Evolutionary conservation across 2,329 filamentous ascomycete species (phyloP).

Genomic region (Aspergillus sp.): DNA sequence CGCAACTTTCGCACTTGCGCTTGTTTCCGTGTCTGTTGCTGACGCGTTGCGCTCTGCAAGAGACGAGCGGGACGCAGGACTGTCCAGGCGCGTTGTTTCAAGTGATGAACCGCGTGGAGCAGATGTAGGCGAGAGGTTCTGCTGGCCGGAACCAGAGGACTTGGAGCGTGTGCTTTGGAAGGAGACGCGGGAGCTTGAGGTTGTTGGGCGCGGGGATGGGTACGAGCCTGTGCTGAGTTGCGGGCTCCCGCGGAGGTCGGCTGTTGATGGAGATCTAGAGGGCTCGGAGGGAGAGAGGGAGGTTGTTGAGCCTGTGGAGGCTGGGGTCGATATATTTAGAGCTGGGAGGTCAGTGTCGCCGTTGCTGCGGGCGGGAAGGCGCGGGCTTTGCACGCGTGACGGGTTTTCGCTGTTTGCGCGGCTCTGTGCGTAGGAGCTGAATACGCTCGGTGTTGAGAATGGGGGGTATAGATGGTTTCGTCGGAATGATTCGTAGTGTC

Average conservation of each 20-base stretch:
- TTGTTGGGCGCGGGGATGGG: constrained; percentile 24
- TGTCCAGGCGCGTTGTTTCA: constrained; percentile 27
- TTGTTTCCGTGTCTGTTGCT: constrained; percentile 21
- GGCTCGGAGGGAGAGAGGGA: constrained; percentile 24
- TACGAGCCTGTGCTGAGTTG: constrained; percentile 19
- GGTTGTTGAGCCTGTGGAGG: constrained; percentile 37
- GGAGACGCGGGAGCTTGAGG: constrained; percentile 34
- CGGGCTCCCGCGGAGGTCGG: constrained; percentile 10
- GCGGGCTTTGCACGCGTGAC: constrained; percentile 38
- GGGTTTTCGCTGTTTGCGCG: constrained; percentile 54
- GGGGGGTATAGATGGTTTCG: constrained; percentile 77
- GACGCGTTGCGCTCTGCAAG: constrained; percentile 24
- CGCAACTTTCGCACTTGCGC: constrained; percentile 7
- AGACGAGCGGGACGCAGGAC: constrained; percentile 24
- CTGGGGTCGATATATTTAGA: constrained; percentile 31
- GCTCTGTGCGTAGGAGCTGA: constrained; percentile 72
- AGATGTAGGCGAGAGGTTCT: constrained; percentile 22
- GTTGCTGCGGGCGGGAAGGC: constrained; percentile 39
- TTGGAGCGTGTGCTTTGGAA: constrained; percentile 32
- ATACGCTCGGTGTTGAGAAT: constrained; percentile 78
- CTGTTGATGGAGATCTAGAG: constrained; percentile 15
- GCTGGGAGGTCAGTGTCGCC: constrained; percentile 29
- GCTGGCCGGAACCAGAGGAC: constrained; percentile 26
- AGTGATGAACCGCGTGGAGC: constrained; percentile 26
- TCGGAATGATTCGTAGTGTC: constrained; percentile 95